A percentile compares a stretch with the other conserved stretches of the same genome.
phyloP scores from a whole-genome alignment of 2,329 filamentous ascomycete genomes.

The Colletotrichum viniferum region DNA sequence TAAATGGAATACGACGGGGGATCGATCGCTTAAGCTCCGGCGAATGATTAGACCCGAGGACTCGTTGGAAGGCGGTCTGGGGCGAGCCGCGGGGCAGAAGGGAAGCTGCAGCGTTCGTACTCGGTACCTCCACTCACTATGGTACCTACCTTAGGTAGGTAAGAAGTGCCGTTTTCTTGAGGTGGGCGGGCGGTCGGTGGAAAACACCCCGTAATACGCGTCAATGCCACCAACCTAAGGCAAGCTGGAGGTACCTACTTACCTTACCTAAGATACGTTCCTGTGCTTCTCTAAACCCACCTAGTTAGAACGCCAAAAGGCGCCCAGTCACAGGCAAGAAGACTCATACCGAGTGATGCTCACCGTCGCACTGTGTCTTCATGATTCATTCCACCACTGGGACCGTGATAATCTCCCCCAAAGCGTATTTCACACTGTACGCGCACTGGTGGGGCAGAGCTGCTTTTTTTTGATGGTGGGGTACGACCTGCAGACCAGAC shows the following conservation, averaged over 20 bases:
- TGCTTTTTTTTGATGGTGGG: conserved; percentile 20
- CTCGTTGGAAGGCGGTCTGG: neutral
- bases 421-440: neutral
- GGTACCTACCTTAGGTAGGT: neutral
- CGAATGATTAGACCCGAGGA: neutral
- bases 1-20: neutral
- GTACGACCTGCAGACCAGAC: conserved; percentile 14
- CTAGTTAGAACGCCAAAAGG: no score
- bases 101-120: neutral
- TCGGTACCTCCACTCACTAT: neutral
- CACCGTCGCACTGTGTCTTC: neutral
- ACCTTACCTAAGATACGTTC: neutral
- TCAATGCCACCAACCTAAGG: no score
- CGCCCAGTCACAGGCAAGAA: neutral
- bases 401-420: neutral
- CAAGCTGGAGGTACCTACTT: no score
- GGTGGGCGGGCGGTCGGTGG: neutral
- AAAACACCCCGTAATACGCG: neutral
- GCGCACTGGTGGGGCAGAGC: neutral
- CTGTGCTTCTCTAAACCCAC: neutral
- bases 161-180: neutral
- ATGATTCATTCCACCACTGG: neutral
- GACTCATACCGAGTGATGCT: neutral
- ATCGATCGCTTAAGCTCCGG: neutral
- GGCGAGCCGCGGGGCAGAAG: conserved; percentile 1